Conservation (phyloP, 768 basidiomycete genomes). For the Suillus plorans region DNA sequence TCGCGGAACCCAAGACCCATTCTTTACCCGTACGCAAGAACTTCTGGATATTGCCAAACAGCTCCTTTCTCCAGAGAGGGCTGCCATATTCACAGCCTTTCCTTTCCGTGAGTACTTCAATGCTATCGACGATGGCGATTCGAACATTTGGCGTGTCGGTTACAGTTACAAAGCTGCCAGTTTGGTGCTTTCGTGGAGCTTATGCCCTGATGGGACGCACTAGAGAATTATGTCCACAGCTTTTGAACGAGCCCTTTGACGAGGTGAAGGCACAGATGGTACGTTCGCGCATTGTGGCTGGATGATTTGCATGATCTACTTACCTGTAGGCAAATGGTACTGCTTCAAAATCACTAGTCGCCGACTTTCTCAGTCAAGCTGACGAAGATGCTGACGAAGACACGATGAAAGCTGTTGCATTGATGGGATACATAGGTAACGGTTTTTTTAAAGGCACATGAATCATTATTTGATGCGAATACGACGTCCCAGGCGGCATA, state of each 20-base stretch:
- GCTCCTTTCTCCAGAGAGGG: slow-evolving; percentile 6
- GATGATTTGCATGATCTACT: not conserved
- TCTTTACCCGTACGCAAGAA: slow-evolving; percentile 22
- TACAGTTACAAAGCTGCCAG: not conserved
- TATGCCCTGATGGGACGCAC: not conserved
- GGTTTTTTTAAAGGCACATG: no score
- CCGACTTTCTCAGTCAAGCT: not conserved
- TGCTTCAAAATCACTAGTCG: not conserved
- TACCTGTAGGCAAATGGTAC: not conserved
- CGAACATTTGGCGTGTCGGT: not conserved
- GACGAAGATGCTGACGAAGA: not conserved
- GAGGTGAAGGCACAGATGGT: not conserved
- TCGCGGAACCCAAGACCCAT: slow-evolving; percentile 16
- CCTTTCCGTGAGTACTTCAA: slow-evolving; percentile 7
- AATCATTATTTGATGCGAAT: not conserved
- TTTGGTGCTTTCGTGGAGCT: slow-evolving; percentile 1
- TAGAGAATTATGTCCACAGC: not conserved
- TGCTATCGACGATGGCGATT: not conserved
- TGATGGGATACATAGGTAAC: not conserved
- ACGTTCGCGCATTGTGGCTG: not conserved
- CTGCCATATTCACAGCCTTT: slow-evolving; percentile 7
- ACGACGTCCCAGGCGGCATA: not conserved
- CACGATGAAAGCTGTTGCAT: not conserved
- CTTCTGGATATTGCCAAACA: slow-evolving; percentile 15
- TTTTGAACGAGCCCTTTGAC: not conserved